Evolutionary conservation across 352 stramenopile genomes (phyloP), one percentile per base, ranked within the genome.

Genomic region (Phytophthora chlamydospora): DNA sequence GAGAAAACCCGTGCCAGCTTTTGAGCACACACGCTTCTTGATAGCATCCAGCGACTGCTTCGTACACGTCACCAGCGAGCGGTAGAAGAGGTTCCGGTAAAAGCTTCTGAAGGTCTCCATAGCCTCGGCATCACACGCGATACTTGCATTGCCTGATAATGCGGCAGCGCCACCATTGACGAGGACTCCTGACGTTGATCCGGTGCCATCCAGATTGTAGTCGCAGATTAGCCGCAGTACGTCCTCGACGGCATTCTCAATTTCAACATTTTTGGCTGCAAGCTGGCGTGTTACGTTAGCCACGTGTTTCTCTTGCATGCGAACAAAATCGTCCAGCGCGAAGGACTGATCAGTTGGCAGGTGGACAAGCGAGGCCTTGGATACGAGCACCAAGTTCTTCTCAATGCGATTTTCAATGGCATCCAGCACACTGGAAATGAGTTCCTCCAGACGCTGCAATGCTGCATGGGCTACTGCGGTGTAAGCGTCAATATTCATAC

Each of bases 401-500:
- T 93, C 81, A 21, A 95, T 90, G 1, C 85, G 77, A 40, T 95
- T 93, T 45, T 93, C 85, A 47, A 94, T 92, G 14, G 89, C 85
- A 38, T 92, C 85, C 46, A 89, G 73, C 2, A 91, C 79, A 41
- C 79, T 94, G 41, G 88, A 89, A 49, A 96, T 91, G 11, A 95
- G 73, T 24, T 95, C 83, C 27, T 93, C 86, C 5, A 96, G 71
- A 5, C 82, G 71, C 50, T 93, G 80, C 6, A 95, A 53, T 2
- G 73, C 83, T 24, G 61, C 60, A 39, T 92, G 81, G 3, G 77
- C 81, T 34, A 89, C 74, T 8, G 76, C 66, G 32, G 88, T 93
- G 58, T 93, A 96, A 16, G 77, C 71, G 39, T 95, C 85, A 36
- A 96, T 95, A 62, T 95, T 95, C 85, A 96, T 94, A 54, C 80